phyloP scores from a whole-genome alignment of 2,329 filamentous ascomycete genomes.

The Pyrenochaeta sp. region DNA sequence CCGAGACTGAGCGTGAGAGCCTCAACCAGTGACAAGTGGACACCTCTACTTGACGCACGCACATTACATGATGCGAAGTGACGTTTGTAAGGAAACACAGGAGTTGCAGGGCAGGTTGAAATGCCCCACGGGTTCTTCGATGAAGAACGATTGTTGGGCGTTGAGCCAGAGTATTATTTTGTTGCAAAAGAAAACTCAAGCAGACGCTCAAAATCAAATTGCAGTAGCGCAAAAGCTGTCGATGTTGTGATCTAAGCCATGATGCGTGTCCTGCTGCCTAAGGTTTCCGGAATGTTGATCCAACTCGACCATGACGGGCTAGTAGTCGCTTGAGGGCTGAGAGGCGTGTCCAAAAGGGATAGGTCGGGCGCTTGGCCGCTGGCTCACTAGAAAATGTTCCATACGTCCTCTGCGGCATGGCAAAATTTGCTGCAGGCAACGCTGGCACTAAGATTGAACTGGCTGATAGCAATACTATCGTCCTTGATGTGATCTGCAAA shows the following conservation, averaged over 20 bases:
- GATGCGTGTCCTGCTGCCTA: slow-evolving; percentile 44
- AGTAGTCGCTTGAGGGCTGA: slow-evolving; percentile 32
- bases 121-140: slow-evolving; percentile 59
- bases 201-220: slow-evolving; percentile 67
- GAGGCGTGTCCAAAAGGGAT: slow-evolving; percentile 37
- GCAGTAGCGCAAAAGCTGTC: slow-evolving; percentile 58
- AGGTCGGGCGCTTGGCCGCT: slow-evolving; percentile 19
- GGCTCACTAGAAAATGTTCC: slow-evolving; percentile 80
- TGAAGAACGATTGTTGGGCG: slow-evolving; percentile 69
- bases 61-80: slow-evolving; percentile 17
- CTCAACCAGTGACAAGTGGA: slow-evolving; percentile 12
- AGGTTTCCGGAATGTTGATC: slow-evolving; percentile 36
- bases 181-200: slow-evolving; percentile 82
- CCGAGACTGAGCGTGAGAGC: slow-evolving; percentile 3
- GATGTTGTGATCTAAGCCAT: slow-evolving; percentile 76
- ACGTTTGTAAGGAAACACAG: slow-evolving; percentile 38
- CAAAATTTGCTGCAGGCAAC: slow-evolving; percentile 99
- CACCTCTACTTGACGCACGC: slow-evolving; percentile 24
- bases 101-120: slow-evolving; percentile 67
- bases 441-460: slow-evolving; percentile 95
- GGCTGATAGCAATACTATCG: slow-evolving; percentile 97
- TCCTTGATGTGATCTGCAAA: slow-evolving; percentile 96
- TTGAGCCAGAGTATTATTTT: slow-evolving; percentile 80
- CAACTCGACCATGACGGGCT: slow-evolving; percentile 22
- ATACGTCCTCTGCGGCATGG: slow-evolving; percentile 95